A percentile compares a stretch with the other conserved stretches of the same genome.
Conservation (phyloP, 2,329 filamentous ascomycete genomes). For the Epichloe glyceriae region DNA sequence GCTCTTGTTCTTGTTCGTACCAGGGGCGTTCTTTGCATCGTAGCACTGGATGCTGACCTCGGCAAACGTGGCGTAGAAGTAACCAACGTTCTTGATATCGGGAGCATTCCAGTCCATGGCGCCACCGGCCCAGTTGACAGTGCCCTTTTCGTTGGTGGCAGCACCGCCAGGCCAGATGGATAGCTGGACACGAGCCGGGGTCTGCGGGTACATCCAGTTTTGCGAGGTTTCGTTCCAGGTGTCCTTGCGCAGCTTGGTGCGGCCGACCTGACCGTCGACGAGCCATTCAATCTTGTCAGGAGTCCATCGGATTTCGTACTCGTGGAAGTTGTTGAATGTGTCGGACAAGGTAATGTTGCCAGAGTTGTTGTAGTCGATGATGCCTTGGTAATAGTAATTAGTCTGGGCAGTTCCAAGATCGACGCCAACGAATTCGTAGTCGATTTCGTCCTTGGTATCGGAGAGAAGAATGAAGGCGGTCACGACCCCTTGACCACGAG, state of each 20-base stretch:
- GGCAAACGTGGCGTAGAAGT: slow-evolving; percentile 74
- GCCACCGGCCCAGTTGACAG: slow-evolving; percentile 84
- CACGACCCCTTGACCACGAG: slow-evolving; percentile 78
- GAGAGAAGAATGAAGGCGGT: slow-evolving; percentile 92
- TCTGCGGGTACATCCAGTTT: slow-evolving; percentile 81
- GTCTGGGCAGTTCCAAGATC: slow-evolving; percentile 71
- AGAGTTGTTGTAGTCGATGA: slow-evolving; percentile 71
- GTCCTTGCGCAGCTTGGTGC: slow-evolving; percentile 59
- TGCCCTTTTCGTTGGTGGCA: slow-evolving; percentile 65
- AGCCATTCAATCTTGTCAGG: slow-evolving; percentile 78
- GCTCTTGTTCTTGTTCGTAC: slow-evolving; percentile 53
- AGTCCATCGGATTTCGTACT: slow-evolving; percentile 88
- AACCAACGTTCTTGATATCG: slow-evolving; percentile 71
- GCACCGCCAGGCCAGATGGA: slow-evolving; percentile 94
- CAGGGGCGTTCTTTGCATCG: slow-evolving; percentile 46
- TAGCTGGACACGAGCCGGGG: slow-evolving; percentile 78
- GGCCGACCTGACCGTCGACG: slow-evolving; percentile 67
- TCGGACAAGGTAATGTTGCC: slow-evolving; percentile 56
- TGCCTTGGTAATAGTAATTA: slow-evolving; percentile 95
- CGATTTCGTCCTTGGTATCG: slow-evolving; percentile 95
- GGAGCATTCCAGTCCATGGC: slow-evolving; percentile 67
- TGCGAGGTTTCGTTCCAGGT: slow-evolving; percentile 80
- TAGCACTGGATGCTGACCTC: slow-evolving; percentile 81
- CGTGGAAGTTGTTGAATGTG: slow-evolving; percentile 69
- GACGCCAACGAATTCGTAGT: slow-evolving; percentile 85